Evolutionary conservation across 2,329 filamentous ascomycete species (phyloP).

Genomic region (Ophiostoma quercus): DNA sequence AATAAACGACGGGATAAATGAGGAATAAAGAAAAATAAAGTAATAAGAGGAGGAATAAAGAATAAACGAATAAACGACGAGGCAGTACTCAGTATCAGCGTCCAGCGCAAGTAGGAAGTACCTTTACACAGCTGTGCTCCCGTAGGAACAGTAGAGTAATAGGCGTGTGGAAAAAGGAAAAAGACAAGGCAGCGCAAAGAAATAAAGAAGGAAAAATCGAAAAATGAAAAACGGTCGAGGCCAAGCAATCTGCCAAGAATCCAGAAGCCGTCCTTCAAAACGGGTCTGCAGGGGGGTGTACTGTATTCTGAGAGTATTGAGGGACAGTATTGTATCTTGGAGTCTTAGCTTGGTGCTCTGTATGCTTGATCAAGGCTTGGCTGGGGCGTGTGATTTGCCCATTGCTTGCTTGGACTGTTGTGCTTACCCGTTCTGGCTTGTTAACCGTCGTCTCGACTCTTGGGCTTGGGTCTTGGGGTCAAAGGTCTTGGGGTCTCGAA

Average conservation of each 20-base stretch:
- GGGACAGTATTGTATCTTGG: background rate
- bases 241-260: slow-evolving; percentile 21
- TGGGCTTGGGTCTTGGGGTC: background rate
- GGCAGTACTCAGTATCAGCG: background rate
- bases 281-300: slow-evolving; percentile 12
- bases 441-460: slow-evolving; percentile 6
- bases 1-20: background rate
- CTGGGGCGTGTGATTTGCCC: slow-evolving; percentile 16
- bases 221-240: slow-evolving; percentile 17
- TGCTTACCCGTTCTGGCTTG: slow-evolving; percentile 7
- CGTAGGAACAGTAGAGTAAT: slow-evolving; percentile 10
- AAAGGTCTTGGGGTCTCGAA: too few relatives aligned
- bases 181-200: background rate
- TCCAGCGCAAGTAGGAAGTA: background rate
- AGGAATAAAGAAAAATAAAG: too few relatives aligned
- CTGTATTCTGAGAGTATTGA: background rate
- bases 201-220: background rate
- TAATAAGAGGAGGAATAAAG: background rate
- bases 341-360: background rate
- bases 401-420: background rate
- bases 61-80: slow-evolving; percentile 12
- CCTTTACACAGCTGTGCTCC: background rate
- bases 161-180: slow-evolving; percentile 3
- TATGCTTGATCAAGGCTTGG: slow-evolving; percentile 18
- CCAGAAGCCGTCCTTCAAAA: slow-evolving; percentile 21